phyloP scores from a whole-genome alignment of 2,329 filamentous ascomycete genomes.

The Pestalotiopsis sp. region DNA sequence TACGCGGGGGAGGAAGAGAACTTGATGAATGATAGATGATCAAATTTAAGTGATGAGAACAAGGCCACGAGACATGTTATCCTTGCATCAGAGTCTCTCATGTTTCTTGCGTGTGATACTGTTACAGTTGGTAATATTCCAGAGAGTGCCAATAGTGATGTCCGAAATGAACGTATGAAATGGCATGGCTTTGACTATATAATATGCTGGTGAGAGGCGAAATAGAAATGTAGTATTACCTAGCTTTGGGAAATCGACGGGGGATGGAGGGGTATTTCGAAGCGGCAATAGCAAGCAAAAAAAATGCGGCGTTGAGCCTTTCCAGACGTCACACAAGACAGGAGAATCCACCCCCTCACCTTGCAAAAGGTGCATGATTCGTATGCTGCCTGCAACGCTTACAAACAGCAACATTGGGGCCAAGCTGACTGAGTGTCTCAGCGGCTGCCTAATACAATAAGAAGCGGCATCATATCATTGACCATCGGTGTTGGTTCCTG shows the following conservation, averaged over 20 bases:
- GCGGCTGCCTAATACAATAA: too few relatives aligned
- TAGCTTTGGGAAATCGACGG: not conserved
- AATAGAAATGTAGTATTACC: not conserved
- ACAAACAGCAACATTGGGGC: too few relatives aligned
- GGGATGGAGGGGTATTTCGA: not conserved
- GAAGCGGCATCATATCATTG: too few relatives aligned
- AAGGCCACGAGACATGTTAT: not conserved
- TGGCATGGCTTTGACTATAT: not conserved
- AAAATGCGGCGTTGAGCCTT: not conserved
- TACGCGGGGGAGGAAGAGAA: not conserved
- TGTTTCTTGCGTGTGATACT: too few relatives aligned
- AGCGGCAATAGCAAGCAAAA: not conserved
- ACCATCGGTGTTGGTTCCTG: too few relatives aligned
- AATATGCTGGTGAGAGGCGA: not conserved
- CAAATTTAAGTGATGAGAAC: not conserved
- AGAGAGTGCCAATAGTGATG: not conserved
- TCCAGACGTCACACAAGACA: not conserved
- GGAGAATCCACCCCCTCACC: not conserved
- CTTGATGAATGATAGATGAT: not conserved
- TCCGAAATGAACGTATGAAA: too few relatives aligned
- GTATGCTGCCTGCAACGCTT: not conserved
- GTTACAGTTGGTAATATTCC: not conserved
- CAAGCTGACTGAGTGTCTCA: too few relatives aligned
- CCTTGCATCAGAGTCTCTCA: too few relatives aligned
- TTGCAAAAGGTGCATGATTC: not conserved